These are phyloP conservation scores for Cucurbita pepo DNA, from an alignment of 306 rosid genomes.

Conservation along the genomic window DNA sequence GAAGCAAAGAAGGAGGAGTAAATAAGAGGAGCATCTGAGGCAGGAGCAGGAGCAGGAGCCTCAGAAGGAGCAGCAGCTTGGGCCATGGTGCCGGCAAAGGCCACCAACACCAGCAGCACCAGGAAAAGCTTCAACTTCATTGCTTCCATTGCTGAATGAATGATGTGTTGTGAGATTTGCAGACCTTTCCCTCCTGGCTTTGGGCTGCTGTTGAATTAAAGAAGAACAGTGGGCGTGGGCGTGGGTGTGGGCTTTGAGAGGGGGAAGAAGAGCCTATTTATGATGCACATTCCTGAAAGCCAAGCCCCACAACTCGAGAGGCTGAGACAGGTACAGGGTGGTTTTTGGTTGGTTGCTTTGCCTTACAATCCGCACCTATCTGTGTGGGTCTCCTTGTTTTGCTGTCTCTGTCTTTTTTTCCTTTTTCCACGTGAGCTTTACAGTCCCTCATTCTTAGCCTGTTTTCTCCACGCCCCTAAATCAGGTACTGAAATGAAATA, in stretches of 20 bases:
- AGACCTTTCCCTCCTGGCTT: background rate
- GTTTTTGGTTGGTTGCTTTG: conserved; percentile 1
- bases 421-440: background rate
- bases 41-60: conserved; percentile 6
- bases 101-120: background rate
- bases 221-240: background rate
- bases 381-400: background rate
- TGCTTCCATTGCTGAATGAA: conserved; percentile 7
- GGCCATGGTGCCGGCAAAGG: background rate
- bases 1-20: conserved; percentile 3
- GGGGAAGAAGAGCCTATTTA: background rate
- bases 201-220: background rate
- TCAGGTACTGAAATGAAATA: background rate
- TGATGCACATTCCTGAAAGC: background rate
- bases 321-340: background rate
- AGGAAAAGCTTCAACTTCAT: background rate
- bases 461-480: background rate
- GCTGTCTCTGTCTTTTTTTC: background rate
- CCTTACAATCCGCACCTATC: background rate
- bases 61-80: background rate
- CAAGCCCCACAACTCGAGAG: background rate
- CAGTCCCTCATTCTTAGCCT: background rate
- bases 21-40: conserved; percentile 6
- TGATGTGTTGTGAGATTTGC: background rate
- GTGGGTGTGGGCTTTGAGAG: background rate